Base-by-base conservation (phyloP, 2,329 filamentous ascomycete genomes). In the Leptographium procerum region DNA sequence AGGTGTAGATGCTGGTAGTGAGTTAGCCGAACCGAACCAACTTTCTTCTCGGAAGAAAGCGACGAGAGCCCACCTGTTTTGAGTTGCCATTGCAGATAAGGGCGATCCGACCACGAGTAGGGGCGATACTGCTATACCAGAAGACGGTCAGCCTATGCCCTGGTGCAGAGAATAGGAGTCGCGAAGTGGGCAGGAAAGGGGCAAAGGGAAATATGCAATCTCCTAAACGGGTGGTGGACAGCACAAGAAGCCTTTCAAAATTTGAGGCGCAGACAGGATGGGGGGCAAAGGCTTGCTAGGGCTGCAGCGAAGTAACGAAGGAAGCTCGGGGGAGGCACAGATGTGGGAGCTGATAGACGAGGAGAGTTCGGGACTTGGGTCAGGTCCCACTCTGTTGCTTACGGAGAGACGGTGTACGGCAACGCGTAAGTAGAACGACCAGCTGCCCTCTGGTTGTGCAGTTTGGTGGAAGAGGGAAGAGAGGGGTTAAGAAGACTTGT, bases 1-100 rank as follows among this genome's bases (percentile, higher is more conserved):
- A 75, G 48, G 80, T 74, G 68, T 84, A 86, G 66, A 80, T 72
- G 69, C 80, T 84, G 40, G 24, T n/a, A 19, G 13, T 14, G 13
- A 19, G 47, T 50, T 50, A 51, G 33, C n/a, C 19, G 24, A 19
- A 26, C 9, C 26, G 26, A 29, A n/a, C n/a, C n/a, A n/a, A n/a
- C n/a, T 19, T 50, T 50, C 47, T 50, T 28, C 4, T 5, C 26
- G 26, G 24, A 43, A 28, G 14, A 54, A 54, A 26, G 36, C 4
- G 19, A 2, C 14, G 8, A 10, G 24, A 19, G 14, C 52, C 48
- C 33, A 58, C 57, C 52, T 58, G 45, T 58, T 58, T 54, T 58
- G 57, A 5, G 57, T 58, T 33, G 57, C 45, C 57, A 58, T 58
- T 8, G 33, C 40, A 50, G 24, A 51, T n/a, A 51, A 29, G 40